Evolutionary conservation across 371 early-diverging fungal genomes (phyloP), one percentile per base, ranked within the genome.

Genomic region (Mortierella sp.): DNA sequence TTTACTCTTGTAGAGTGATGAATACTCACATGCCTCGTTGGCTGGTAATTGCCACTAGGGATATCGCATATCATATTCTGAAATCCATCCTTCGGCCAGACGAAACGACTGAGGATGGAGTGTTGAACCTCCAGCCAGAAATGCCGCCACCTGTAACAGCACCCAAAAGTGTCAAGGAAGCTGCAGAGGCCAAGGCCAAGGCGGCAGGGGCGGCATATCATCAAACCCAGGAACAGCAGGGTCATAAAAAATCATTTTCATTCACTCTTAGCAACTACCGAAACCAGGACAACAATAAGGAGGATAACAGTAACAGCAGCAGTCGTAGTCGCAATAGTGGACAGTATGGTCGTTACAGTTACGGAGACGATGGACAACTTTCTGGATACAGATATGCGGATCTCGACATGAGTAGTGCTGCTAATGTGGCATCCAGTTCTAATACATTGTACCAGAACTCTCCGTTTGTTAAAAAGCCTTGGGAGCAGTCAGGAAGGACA

Each of bases 41-140:
- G 36, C 4, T 16, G 45, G 3, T 43, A 43, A 43, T 7, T 36
- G 36, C 6, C 36, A 5, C 3, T 59, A 74, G 81, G 69, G 81
- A 81, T 47, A 61, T 81, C 36, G 81, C 81, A 43, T 75, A 66
- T 36, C 81, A 81, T n/a, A 69, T 81, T 36, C 52, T 81, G 33
- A 75, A 64, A 32, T 50, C 65, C 11, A 69, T 81, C 62, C 63
- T 81, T n/a, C 22, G 45, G 13, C 66, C 69, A 28, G 58, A 55
- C 9, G 58, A 40, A 5, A n/a, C 36, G 2, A 41, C 19, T 0
- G 76, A 75, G 0, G 45, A 16, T 4, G 53, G 21, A 4, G 58
- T 63, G 7, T 53, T 79, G 28, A 70, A 75, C 32, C 69, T 75
- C n/a, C 63, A 71, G 41, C 32, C 72, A 21, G 61, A 63, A n/a